These are phyloP conservation scores for Mycena rebaudengoi DNA, from an alignment of 768 basidiomycete genomes.

Conservation along the genomic window DNA sequence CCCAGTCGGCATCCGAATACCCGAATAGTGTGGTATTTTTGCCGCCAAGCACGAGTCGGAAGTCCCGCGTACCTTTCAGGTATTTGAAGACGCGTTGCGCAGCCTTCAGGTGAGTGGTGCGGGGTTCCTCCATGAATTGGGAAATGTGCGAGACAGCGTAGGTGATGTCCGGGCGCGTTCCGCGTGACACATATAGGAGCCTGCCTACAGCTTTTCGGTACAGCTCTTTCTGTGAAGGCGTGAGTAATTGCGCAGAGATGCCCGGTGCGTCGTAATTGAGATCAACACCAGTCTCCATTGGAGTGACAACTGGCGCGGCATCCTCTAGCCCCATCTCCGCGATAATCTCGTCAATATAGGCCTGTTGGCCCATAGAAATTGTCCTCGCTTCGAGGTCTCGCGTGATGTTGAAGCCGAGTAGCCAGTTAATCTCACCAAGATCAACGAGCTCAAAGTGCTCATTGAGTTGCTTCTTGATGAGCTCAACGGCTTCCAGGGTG, in stretches of 20 bases:
- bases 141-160: slow-evolving; percentile 21
- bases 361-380: slow-evolving; percentile 33
- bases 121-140: slow-evolving; percentile 19
- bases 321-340: slow-evolving; percentile 28
- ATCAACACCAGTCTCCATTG: slow-evolving; percentile 22
- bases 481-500: slow-evolving; percentile 27
- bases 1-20: slow-evolving; percentile 24
- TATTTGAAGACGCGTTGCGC: slow-evolving; percentile 25
- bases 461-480: slow-evolving; percentile 20
- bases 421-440: slow-evolving; percentile 35
- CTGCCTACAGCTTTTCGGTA: slow-evolving; percentile 21
- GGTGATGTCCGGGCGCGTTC: slow-evolving; percentile 21
- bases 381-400: slow-evolving; percentile 26
- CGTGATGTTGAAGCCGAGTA: slow-evolving; percentile 37
- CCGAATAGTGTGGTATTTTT: neutral
- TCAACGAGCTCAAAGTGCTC: slow-evolving; percentile 31
- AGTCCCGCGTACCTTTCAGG: slow-evolving; percentile 17
- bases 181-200: slow-evolving; percentile 22
- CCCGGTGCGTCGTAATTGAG: slow-evolving; percentile 10
- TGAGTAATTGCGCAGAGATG: slow-evolving; percentile 8
- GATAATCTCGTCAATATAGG: slow-evolving; percentile 33
- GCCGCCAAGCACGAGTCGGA: neutral
- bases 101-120: slow-evolving; percentile 19
- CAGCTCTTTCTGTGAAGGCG: slow-evolving; percentile 6
- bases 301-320: slow-evolving; percentile 31